A percentile compares a stretch with the other conserved stretches of the same genome.
Conservation (phyloP, 1,139 yeast genomes). For the Ashbya aceris region DNA sequence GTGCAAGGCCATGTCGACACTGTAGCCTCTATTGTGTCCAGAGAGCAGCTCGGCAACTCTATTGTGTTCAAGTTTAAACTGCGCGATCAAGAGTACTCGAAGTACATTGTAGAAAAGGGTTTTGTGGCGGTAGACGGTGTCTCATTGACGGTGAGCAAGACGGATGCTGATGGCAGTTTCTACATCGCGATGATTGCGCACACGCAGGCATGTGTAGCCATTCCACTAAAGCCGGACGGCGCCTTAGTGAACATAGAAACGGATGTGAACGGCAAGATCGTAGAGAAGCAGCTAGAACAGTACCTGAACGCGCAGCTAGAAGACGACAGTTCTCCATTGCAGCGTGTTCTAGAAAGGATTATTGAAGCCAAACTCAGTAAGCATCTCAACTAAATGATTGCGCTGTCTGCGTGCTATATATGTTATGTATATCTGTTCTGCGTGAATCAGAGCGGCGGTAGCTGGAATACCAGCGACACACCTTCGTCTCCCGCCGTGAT, state of each 20-base stretch:
- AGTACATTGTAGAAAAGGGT: constrained; percentile 87
- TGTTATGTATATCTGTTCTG: background rate
- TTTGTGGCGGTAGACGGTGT: constrained; percentile 90
- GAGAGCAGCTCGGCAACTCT: constrained; percentile 65
- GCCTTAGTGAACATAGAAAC: constrained; percentile 82
- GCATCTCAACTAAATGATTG: constrained; percentile 26
- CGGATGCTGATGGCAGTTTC: constrained; percentile 48
- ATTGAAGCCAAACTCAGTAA: constrained; percentile 20
- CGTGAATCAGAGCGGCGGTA: background rate
- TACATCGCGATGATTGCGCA: constrained; percentile 87
- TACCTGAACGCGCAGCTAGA: constrained; percentile 47
- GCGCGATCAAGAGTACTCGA: constrained; percentile 50
- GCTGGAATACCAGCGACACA: constrained; percentile 61
- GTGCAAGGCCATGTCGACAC: constrained; percentile 98
- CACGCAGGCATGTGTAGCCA: constrained; percentile 73
- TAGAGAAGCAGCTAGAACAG: constrained; percentile 71
- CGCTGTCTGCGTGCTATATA: background rate
- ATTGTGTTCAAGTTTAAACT: constrained; percentile 66
- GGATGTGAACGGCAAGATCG: constrained; percentile 83
- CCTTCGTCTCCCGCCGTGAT: constrained; percentile 98
- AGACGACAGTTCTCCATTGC: constrained; percentile 26
- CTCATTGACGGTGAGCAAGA: constrained; percentile 80
- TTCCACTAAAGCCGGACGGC: constrained; percentile 57
- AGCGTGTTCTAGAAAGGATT: constrained; percentile 15
- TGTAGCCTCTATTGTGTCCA: constrained; percentile 53